Evolutionary conservation across 148 eudicot genomes (phyloP), one percentile per base, ranked within the genome.

Genomic region (Beta vulgaris): DNA sequence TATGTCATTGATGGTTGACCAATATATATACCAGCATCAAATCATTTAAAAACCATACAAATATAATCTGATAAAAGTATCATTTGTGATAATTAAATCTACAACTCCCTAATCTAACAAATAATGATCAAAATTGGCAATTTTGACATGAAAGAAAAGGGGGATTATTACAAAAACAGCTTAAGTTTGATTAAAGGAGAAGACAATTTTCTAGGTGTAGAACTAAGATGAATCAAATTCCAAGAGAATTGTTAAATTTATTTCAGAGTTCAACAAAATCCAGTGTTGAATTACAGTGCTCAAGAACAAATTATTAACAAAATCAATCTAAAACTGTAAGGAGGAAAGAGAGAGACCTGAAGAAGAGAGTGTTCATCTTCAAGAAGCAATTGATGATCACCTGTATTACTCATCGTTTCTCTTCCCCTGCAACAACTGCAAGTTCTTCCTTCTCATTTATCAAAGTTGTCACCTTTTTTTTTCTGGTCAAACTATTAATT

Each of bases 311-410:
- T 29, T 16, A 32, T 29, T 1, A 61, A 31, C 23, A 61, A 61
- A 61, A 57, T 2, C 5, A n/a, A 26, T 57, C 61, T 23, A 57
- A 3, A 60, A 61, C 2, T 2, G 7, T 12, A 32, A 14, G 2
- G 13, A 37, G 48, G 16, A 12, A 1, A 53, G 16, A 55, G 16
- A 21, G 18, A 8, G 18, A 76, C 79, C 79, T 76, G 79, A 3
- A 43, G 73, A 58, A 31, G 68, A 68, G 54, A 40, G 43, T 76
- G 59, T 3, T 76, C 73, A 58, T 76, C 68, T 3, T 76, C 73
- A 18, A 58, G 40, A 23, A 21, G 78, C 54, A 57, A 32, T 23
- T 29, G 55, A 16, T 67, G 73, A 55, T 43, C 55, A 58, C 23
- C 58, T 19, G 16, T 18, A 11, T 3, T 32, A 16, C 26, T 19